Evolutionary conservation across 2,329 filamentous ascomycete species (phyloP), one percentile per base, ranked within the genome.

Genomic region (Nemania bipapillata): DNA sequence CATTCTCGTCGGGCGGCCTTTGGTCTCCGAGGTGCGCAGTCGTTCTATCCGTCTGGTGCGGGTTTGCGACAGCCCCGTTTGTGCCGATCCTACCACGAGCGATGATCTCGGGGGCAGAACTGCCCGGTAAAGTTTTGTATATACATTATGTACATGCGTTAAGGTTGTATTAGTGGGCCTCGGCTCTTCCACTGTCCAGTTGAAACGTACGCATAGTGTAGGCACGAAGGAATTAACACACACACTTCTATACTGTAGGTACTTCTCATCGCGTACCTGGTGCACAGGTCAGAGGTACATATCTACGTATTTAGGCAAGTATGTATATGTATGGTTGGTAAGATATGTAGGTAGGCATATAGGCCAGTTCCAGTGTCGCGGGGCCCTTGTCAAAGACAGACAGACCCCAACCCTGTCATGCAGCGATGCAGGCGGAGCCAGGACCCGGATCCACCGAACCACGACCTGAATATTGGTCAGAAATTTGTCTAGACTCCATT

Each of bases 81-180:
- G 15, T 11, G 12, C 26, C 24, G 49, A 50, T 28, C 24, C 60
- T 54, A 52, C 60, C 15, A 37, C 20, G 7, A 59, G 55, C 50
- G 54, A 58, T 45, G 65, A 67, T 63, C 65, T 63, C 65, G 65
- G 60, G 55, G 24, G 8, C 42, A 50, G 55, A 55, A 47, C 37
- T 54, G 37, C 22, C 59, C 59, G 53, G 35, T 63, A 28, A n/a
- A 47, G 30, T 59, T 63, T 47, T 37, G 28, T n/a, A 54, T 37
- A 30, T 3, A 5, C 26, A 17, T 2, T 47, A 47, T 61, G 20
- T 62, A 64, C 32, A 24, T 40, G 30, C 12, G n/a, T 20, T 42
- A 32, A 52, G 26, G 45, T 30, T 56, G 26, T 22, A 47, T 17
- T 28, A 20, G 64, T 37, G 58, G 52, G 52, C 45, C 58, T 52